Percentiles rank a stretch among this genome's conserved stretches.
Evolutionary conservation across 345 rosid species (phyloP).

Genomic region (Boechera retrofracta): DNA sequence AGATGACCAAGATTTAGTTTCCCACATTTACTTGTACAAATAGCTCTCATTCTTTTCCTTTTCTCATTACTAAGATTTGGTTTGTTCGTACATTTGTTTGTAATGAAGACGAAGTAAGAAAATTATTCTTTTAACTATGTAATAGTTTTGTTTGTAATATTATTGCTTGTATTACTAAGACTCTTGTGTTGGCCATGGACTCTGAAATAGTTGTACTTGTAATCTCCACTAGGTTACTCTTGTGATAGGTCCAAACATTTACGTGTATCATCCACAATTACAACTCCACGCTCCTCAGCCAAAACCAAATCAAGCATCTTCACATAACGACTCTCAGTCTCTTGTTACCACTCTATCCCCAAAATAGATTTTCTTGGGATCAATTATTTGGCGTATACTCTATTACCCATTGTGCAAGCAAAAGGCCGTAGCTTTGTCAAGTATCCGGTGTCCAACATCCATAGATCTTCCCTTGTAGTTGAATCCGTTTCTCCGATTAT

Average conservation of each 20-base stretch:
- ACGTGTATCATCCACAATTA: no score
- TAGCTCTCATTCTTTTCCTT: not conserved
- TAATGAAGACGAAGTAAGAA: not conserved
- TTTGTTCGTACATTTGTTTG: not conserved
- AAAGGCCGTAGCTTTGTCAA: conserved; percentile 32
- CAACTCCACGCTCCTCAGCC: no score
- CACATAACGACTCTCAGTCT: conserved; percentile 1
- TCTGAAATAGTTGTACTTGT: no score
- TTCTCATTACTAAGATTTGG: conserved; percentile 1
- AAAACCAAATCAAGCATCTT: not conserved
- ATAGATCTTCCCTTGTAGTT: not conserved
- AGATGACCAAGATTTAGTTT: conserved; percentile 60
- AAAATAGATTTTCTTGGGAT: conserved; percentile 15
- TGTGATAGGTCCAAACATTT: no score
- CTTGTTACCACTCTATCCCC: conserved; percentile 15
- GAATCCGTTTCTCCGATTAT: not conserved
- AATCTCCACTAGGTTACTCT: no score
- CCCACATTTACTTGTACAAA: conserved; percentile 56
- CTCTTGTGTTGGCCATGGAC: not conserved
- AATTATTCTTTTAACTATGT: not conserved
- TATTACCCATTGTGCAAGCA: conserved; percentile 30
- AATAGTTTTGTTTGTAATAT: not conserved
- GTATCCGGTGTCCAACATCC: not conserved
- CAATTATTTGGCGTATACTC: conserved; percentile 16
- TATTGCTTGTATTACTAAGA: not conserved